Conservation (phyloP, 2,329 filamentous ascomycete genomes). For the Lachnellula cervina region DNA sequence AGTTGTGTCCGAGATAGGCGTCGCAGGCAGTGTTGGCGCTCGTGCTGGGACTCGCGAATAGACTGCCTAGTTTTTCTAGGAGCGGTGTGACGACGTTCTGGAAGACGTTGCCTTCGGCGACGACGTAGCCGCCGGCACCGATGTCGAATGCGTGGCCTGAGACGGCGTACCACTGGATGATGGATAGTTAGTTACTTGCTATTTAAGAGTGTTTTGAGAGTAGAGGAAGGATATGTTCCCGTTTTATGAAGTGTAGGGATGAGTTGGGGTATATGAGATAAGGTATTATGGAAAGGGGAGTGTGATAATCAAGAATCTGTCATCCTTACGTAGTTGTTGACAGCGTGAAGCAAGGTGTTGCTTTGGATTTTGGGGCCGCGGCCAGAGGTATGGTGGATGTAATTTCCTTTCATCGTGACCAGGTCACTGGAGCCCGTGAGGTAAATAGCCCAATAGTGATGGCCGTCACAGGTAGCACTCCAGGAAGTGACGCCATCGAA, state of each 20-base stretch:
- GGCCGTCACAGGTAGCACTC: constrained; percentile 40
- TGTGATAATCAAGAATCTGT: too few relatives aligned
- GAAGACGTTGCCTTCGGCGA: constrained; percentile 44
- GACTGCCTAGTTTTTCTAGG: constrained; percentile 5
- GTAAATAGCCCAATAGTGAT: constrained; percentile 45
- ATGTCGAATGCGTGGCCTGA: constrained; percentile 43
- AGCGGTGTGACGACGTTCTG: constrained; percentile 35
- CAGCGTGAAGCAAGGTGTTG: constrained; percentile 36
- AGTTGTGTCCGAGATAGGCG: constrained; percentile 16
- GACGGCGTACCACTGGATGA: constrained; percentile 33
- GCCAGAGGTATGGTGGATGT: constrained; percentile 41
- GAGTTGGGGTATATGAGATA: too few relatives aligned
- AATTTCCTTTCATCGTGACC: constrained; percentile 41
- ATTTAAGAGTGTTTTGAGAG: too few relatives aligned
- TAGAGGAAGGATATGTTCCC: too few relatives aligned
- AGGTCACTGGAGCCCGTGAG: constrained; percentile 37
- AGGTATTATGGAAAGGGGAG: too few relatives aligned
- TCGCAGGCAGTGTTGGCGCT: constrained; percentile 16
- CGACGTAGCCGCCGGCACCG: constrained; percentile 26
- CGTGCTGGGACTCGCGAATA: constrained; percentile 21
- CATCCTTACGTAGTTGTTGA: constrained; percentile 35
- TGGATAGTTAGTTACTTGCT: too few relatives aligned
- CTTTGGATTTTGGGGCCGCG: constrained; percentile 40
- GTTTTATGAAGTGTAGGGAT: too few relatives aligned
- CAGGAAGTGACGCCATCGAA: constrained; percentile 40